phyloP scores from a whole-genome alignment of 306 rosid genomes.

The Castanea crenata region DNA sequence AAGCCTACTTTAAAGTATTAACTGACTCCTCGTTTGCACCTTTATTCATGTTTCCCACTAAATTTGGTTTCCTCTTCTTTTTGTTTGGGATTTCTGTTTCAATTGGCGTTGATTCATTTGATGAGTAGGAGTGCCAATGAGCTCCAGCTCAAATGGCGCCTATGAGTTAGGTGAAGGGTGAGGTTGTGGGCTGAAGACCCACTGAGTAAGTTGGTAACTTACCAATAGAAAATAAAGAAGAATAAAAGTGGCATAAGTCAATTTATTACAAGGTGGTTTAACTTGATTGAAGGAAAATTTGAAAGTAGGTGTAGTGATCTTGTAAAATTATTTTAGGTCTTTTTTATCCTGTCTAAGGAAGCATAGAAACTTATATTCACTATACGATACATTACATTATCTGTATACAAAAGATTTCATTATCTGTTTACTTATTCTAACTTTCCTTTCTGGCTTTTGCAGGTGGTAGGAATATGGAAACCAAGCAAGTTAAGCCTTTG shows the following conservation, averaged over 20 bases:
- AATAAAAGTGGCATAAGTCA: background rate
- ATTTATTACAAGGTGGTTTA: background rate
- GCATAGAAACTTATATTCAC: background rate
- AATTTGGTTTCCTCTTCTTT: background rate
- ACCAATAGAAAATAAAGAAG: no score
- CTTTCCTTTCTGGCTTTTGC: conserved; percentile 27
- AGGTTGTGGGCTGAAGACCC: no score
- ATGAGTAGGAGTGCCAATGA: no score
- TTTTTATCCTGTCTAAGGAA: background rate
- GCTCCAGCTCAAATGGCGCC: no score
- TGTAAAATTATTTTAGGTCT: background rate
- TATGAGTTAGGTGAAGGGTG: no score
- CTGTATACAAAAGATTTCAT: background rate
- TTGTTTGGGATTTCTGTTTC: background rate
- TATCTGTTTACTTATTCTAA: conserved; percentile 3
- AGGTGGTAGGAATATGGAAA: conserved; percentile 51
- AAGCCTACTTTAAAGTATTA: background rate
- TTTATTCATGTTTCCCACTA: background rate
- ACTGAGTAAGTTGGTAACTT: no score
- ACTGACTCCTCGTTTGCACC: background rate
- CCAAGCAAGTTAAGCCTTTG: conserved; percentile 45
- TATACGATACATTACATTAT: background rate
- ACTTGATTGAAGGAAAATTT: background rate
- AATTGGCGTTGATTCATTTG: background rate
- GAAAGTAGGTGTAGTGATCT: background rate